phyloP scores from a whole-genome alignment of 2,329 filamentous ascomycete species.

The Penicillium crustosum region DNA sequence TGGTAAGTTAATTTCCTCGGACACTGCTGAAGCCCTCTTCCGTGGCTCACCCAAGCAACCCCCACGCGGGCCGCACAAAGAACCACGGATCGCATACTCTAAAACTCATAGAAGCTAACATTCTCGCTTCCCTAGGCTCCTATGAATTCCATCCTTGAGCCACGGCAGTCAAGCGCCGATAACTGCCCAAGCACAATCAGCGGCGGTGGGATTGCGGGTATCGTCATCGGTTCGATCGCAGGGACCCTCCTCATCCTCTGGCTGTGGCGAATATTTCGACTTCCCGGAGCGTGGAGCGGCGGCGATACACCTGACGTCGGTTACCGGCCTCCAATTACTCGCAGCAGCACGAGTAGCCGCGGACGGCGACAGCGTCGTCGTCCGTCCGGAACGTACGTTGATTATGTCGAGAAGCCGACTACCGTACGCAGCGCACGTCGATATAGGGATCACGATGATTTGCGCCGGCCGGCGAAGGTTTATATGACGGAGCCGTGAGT shows the following conservation, averaged over 20 bases:
- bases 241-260: constrained; percentile 39
- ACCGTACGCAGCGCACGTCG: constrained; percentile 25
- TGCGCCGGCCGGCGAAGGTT: constrained; percentile 39
- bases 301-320: constrained; percentile 27
- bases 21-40: neutral
- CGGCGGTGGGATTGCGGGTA: constrained; percentile 41
- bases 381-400: constrained; percentile 28
- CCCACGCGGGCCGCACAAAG: constrained; percentile 1
- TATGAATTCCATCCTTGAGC: constrained; percentile 14
- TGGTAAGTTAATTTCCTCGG: constrained; percentile 7
- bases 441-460: constrained; percentile 27
- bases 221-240: constrained; percentile 42
- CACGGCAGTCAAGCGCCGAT: constrained; percentile 24
- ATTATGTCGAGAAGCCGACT: constrained; percentile 35
- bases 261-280: constrained; percentile 34
- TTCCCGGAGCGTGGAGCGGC: constrained; percentile 24
- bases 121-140: constrained; percentile 19
- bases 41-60: neutral
- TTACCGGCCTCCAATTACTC: constrained; percentile 23
- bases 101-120: neutral
- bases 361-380: constrained; percentile 22
- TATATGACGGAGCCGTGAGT: constrained; percentile 58
- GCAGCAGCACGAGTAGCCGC: constrained; percentile 13
- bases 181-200: constrained; percentile 34
- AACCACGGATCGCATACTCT: constrained; percentile 13